These are phyloP conservation scores for Podospora tetraspora DNA, from an alignment of 495 filamentous ascomycete genomes.

Conservation along the genomic window DNA sequence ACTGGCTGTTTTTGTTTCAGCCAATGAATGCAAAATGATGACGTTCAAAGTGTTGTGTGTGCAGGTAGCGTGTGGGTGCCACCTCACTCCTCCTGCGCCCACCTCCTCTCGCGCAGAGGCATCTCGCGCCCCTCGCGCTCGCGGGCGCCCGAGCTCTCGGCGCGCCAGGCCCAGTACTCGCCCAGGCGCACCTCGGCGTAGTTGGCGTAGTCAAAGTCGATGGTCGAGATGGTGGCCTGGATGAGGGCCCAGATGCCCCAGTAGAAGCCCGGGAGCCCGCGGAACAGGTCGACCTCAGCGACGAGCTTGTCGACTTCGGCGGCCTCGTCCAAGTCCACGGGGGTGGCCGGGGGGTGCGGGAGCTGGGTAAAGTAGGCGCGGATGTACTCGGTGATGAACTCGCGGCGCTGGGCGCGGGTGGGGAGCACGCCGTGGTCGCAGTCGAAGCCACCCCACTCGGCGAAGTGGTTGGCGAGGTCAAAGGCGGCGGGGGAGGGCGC, in stretches of 20 bases:
- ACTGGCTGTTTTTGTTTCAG: background rate
- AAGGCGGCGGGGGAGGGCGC: constrained; percentile 94
- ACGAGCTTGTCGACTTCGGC: constrained; percentile 57
- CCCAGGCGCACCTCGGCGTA: constrained; percentile 85
- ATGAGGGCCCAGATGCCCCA: constrained; percentile 97
- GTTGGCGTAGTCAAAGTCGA: constrained; percentile 93
- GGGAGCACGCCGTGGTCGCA: constrained; percentile 86
- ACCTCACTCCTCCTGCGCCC: constrained; percentile 57
- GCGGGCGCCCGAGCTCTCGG: constrained; percentile 59
- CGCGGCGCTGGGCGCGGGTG: constrained; percentile 66
- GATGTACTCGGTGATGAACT: constrained; percentile 82
- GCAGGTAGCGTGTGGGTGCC: background rate
- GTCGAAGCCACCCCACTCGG: constrained; percentile 96
- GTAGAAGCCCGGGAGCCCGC: constrained; percentile 82
- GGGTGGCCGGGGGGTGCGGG: constrained; percentile 23
- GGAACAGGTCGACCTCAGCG: constrained; percentile 77
- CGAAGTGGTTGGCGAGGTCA: constrained; percentile 98
- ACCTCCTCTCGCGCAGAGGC: constrained; percentile 73
- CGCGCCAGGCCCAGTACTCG: constrained; percentile 96
- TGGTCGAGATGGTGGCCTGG: constrained; percentile 89
- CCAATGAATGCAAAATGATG: constrained; percentile 6
- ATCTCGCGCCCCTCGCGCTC: constrained; percentile 52
- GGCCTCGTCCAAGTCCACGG: constrained; percentile 51
- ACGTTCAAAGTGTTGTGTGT: background rate
- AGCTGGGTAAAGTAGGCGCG: constrained; percentile 46